Base-by-base conservation (phyloP, 352 stramenopile genomes). In the Phytopythium litorale region DNA sequence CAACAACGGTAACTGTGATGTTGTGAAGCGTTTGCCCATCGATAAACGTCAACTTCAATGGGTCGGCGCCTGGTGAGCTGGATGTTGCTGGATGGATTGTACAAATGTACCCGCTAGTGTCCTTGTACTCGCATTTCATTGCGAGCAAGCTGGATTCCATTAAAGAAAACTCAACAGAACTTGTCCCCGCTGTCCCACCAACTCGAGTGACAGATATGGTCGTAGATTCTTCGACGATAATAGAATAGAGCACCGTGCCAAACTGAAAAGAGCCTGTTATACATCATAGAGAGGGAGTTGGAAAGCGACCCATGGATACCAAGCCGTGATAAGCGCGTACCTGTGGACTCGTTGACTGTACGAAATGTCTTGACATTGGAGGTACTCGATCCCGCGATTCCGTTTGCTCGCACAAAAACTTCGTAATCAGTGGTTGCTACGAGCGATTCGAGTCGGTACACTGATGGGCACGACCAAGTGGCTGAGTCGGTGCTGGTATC, bases 11-110 rank as follows among this genome's bases (percentile, higher is more conserved):
- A 16, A 88, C 62, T 19, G 53, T 43, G 4, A 90, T 56, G 18
- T 42, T 68, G 32, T 81, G 70, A 21, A 8, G 59, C 5, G 73
- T 58, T 56, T 88, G 68, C 3, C 75, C 78, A 56, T 90, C 81
- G 7, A 72, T 6, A 54, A 88, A 87, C 1, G 30, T 57, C 28
- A 90, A 18, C 0, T 12, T 46, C 23, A 65, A 78, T 0, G 68
- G 42, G 21, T 68, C 28, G 13, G 23, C 11, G 23, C 58, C 71
- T 19, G 21, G 18, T 11, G 38, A 53, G 30, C 51, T 61, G 0
- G 65, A 73, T 9, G 49, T 66, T 1, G 6, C n/a, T 2, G 83
- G 60, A 42, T 72, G 57, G 16, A 88, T 53, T 11, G 51, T 60
- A 54, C 81, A 90, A 2, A 33, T 25, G n/a, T 75, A 88, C 3